Evolutionary conservation across 352 stramenopile species (phyloP), one percentile per base, ranked within the genome.

Genomic region (Globisporangium mamillatum): DNA sequence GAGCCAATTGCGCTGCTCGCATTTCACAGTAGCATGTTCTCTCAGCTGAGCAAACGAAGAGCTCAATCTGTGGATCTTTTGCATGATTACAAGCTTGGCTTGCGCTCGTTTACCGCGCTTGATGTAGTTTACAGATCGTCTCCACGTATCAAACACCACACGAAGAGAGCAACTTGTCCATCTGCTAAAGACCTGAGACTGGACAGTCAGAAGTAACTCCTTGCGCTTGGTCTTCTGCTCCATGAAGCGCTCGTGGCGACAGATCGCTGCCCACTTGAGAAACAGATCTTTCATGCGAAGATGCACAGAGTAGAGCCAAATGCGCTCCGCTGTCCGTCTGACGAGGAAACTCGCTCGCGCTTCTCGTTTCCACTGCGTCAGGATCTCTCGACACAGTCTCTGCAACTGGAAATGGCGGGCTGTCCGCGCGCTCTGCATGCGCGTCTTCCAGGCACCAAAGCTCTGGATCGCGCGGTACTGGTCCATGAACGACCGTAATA

Each of bases 221-320:
- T 76, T 78, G 25, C 64, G 72, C 14, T 69, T 77, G 25, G 41
- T 62, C 18, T 63, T 58, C 41, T 66, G 63, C 27, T 75, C 76
- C 12, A 29, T 9, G 32, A 65, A 48, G 12, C 22, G 38, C 20
- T 68, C 56, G 24, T 66, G 64, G 0, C 50, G 22, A 44, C 36
- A 63, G 50, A 52, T 27, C 9, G 32, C 62, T 8, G 12, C 44
- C 83, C 83, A 91, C 24, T 62, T 66, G 1, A 4, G 48, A 52
- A 90, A 86, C n/a, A 73, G 64, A 10, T 79, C 36, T 34, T 59
- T 57, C 66, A 89, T 65, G 22, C 72, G 73, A 0, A 59, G 46
- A 46, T 79, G 74, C 1, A 88, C 68, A n/a, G 79, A 80, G 1
- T 44, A 58, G 7, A 86, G 34, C 74, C 75, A 82, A 22, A 87